These are phyloP conservation scores for Fusarium incarnatum DNA, from an alignment of 2,329 filamentous ascomycete species.

Conservation along the genomic window DNA sequence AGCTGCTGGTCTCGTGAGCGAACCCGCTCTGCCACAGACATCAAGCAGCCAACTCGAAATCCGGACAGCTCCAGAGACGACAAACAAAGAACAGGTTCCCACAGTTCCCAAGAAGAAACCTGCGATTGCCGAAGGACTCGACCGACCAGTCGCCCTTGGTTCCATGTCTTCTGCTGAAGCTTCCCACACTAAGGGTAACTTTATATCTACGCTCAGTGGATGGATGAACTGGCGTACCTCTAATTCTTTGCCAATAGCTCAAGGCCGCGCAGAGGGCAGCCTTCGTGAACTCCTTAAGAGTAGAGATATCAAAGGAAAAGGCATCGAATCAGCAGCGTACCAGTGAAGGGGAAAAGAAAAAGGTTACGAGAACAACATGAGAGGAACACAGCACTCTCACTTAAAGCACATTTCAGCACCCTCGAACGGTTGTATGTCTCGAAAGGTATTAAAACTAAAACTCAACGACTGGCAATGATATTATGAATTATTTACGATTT, in stretches of 20 bases:
- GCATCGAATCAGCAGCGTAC: slow-evolving; percentile 39
- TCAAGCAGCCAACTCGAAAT: slow-evolving; percentile 64
- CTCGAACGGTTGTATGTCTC: neutral
- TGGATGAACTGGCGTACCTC: slow-evolving; percentile 61
- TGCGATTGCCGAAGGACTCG: slow-evolving; percentile 38
- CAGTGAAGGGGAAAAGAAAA: neutral
- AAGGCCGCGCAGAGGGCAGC: slow-evolving; percentile 67
- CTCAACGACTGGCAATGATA: slow-evolving; percentile 35
- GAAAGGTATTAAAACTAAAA: slow-evolving; percentile 10
- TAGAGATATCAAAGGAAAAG: slow-evolving; percentile 52
- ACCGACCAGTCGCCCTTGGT: slow-evolving; percentile 46
- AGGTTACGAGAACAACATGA: slow-evolving; percentile 11
- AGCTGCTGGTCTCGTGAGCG: slow-evolving; percentile 61
- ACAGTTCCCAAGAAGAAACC: slow-evolving; percentile 30
- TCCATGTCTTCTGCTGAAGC: slow-evolving; percentile 44
- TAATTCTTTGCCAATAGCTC: slow-evolving; percentile 40
- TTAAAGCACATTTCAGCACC: slow-evolving; percentile 1
- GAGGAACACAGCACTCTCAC: slow-evolving; percentile 47
- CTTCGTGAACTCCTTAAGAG: slow-evolving; percentile 64
- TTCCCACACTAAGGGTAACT: slow-evolving; percentile 44
- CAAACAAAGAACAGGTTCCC: slow-evolving; percentile 38
- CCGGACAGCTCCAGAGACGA: slow-evolving; percentile 51
- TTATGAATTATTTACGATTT: slow-evolving; percentile 40
- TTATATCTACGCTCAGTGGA: slow-evolving; percentile 56
- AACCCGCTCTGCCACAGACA: slow-evolving; percentile 68